phyloP scores from a whole-genome alignment of 2,329 filamentous ascomycete genomes.

The Fusarium miscanthi region DNA sequence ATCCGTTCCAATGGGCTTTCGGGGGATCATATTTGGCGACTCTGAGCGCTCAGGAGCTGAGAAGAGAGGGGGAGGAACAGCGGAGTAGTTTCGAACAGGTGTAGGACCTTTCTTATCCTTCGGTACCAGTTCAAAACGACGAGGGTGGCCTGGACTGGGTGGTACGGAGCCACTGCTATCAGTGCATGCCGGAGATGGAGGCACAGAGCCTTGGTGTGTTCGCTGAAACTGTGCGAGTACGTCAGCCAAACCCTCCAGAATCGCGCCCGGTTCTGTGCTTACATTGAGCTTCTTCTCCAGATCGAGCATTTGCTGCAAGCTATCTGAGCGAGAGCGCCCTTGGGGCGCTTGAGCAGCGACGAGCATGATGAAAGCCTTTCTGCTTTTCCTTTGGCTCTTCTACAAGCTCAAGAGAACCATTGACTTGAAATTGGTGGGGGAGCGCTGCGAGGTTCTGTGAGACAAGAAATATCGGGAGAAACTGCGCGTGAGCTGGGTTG shows the following conservation, averaged over 20 bases:
- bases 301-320: slow-evolving; percentile 69
- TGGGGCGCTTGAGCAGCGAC: slow-evolving; percentile 26
- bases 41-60: slow-evolving; percentile 22
- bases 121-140: slow-evolving; percentile 43
- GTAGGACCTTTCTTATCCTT: slow-evolving; percentile 42
- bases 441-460: slow-evolving; percentile 20
- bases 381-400: not conserved
- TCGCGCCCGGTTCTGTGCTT: slow-evolving; percentile 40
- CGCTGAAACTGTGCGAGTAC: slow-evolving; percentile 25
- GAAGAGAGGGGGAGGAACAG: slow-evolving; percentile 36
- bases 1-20: slow-evolving; percentile 30
- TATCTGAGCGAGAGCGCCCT: slow-evolving; percentile 53
- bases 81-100: slow-evolving; percentile 42
- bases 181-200: slow-evolving; percentile 30
- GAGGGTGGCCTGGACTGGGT: slow-evolving; percentile 34
- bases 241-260: slow-evolving; percentile 5
- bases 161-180: slow-evolving; percentile 31
- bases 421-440: slow-evolving; percentile 8
- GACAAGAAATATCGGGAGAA: slow-evolving; percentile 17
- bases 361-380: slow-evolving; percentile 25
- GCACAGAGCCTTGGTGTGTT: slow-evolving; percentile 30
- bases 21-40: slow-evolving; percentile 25
- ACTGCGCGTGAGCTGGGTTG: slow-evolving; percentile 14
- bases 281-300: slow-evolving; percentile 70
- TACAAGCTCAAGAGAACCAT: slow-evolving; percentile 20